phyloP scores from a whole-genome alignment of 2,329 filamentous ascomycete genomes.

The Pseudopithomyces chartarum region DNA sequence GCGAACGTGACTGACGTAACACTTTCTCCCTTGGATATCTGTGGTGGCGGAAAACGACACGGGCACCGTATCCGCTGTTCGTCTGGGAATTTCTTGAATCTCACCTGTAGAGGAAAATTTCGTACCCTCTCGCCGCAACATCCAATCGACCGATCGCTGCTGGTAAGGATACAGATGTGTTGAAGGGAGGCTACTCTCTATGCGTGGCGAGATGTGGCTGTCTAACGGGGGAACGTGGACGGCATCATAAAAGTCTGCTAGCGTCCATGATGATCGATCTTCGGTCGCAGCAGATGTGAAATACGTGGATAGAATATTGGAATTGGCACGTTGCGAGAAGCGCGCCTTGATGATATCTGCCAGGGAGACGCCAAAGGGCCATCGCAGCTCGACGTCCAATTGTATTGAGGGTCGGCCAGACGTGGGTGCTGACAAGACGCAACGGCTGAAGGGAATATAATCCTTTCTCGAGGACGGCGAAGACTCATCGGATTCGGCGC shows the following conservation, averaged over 20 bases:
- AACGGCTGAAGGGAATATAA: conserved; percentile 33
- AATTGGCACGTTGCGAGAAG: conserved; percentile 27
- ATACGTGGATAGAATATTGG: conserved; percentile 32
- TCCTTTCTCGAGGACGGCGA: conserved; percentile 10
- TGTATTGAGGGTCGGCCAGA: conserved; percentile 10
- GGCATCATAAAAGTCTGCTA: conserved; percentile 70
- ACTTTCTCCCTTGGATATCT: conserved; percentile 55
- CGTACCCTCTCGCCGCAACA: conserved; percentile 68
- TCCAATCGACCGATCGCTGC: conserved; percentile 71
- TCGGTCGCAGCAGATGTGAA: conserved; percentile 16
- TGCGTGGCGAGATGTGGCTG: conserved; percentile 30
- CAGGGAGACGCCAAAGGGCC: conserved; percentile 32
- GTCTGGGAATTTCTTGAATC: background rate
- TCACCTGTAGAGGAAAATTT: background rate
- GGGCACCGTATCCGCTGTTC: conserved; percentile 45
- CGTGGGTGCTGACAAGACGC: conserved; percentile 19
- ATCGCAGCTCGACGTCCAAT: conserved; percentile 36
- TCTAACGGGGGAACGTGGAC: conserved; percentile 64
- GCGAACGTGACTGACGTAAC: conserved; percentile 67
- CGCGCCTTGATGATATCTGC: conserved; percentile 25
- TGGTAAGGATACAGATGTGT: conserved; percentile 73
- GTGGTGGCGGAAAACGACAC: conserved; percentile 52
- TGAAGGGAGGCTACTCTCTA: conserved; percentile 32
- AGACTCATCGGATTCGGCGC: conserved; percentile 23
- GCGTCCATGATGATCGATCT: conserved; percentile 47